A percentile compares a stretch with the other conserved stretches of the same genome.
Conservation (phyloP, 2,329 filamentous ascomycete genomes). For the Fusarium sp. region DNA sequence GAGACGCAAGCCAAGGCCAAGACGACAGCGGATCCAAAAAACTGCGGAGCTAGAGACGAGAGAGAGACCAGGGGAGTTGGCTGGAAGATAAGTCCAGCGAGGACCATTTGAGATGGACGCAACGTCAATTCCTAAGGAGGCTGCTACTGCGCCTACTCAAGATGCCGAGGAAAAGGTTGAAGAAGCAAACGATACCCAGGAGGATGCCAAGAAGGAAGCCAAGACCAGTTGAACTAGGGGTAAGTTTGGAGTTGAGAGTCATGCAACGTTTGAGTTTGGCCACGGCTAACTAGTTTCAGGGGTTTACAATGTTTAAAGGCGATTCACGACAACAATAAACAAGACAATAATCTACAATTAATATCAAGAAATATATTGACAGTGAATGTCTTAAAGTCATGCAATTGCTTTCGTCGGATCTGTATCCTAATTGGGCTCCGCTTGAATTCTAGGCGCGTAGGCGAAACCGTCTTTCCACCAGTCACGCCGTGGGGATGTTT, state of each 20-base stretch:
- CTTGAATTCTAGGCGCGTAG: neutral
- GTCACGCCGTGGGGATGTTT: slow-evolving; percentile 28
- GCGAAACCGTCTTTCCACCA: slow-evolving; percentile 25
- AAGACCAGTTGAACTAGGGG: neutral
- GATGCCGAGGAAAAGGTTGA: neutral
- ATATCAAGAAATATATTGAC: neutral
- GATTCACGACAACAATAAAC: neutral
- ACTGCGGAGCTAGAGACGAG: neutral
- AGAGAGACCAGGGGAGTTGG: neutral
- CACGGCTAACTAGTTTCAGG: neutral
- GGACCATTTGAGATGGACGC: neutral
- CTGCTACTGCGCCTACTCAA: neutral
- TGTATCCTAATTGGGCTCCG: neutral
- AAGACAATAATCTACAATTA: neutral
- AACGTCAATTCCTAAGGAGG: neutral
- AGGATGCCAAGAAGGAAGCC: neutral
- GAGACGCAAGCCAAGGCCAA: neutral
- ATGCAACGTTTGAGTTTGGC: neutral
- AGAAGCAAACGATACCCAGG: neutral
- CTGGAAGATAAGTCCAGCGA: neutral
- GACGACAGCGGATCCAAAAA: neutral
- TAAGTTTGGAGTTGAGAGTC: neutral
- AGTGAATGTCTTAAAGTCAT: neutral
- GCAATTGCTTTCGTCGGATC: neutral
- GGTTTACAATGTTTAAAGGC: neutral